Evolutionary conservation across 495 filamentous ascomycete species (phyloP).

Genomic region (Extremus antarcticus): DNA sequence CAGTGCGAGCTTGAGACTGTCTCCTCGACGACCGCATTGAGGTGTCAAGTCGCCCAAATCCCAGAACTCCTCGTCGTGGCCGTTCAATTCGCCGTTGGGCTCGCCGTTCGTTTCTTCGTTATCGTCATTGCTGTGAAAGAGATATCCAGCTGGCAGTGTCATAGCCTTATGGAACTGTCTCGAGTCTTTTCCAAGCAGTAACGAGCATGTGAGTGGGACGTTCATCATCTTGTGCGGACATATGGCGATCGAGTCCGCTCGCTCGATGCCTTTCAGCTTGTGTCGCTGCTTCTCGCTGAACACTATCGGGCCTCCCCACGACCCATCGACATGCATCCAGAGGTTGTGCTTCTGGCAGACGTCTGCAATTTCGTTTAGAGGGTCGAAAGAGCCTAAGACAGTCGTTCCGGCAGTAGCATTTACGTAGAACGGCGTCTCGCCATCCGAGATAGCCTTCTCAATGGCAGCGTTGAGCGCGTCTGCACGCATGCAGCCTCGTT

Average conservation of each 20-base stretch:
- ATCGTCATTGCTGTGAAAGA: constrained; percentile 20
- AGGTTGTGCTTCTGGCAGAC: constrained; percentile 62
- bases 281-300: constrained; percentile 57
- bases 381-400: constrained; percentile 82
- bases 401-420: constrained; percentile 94
- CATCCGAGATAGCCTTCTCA: constrained; percentile 44
- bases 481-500: constrained; percentile 57
- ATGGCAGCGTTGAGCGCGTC: constrained; percentile 52
- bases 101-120: constrained; percentile 5
- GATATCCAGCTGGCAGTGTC: constrained; percentile 73
- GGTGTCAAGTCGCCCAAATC: constrained; percentile 90
- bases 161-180: constrained; percentile 68
- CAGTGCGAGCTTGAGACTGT: constrained; percentile 76
- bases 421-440: constrained; percentile 81
- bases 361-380: constrained; percentile 56
- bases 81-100: constrained; percentile 42
- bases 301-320: constrained; percentile 77
- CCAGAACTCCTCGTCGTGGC: constrained; percentile 51
- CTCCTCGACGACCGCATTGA: constrained; percentile 80
- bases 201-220: constrained; percentile 80
- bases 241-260: constrained; percentile 69
- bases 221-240: constrained; percentile 98
- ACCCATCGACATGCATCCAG: constrained; percentile 87
- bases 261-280: constrained; percentile 52
- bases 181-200: constrained; percentile 68